These are phyloP conservation scores for Mucor ambiguus DNA, from an alignment of 371 early-diverging fungal species.

Conservation along the genomic window DNA sequence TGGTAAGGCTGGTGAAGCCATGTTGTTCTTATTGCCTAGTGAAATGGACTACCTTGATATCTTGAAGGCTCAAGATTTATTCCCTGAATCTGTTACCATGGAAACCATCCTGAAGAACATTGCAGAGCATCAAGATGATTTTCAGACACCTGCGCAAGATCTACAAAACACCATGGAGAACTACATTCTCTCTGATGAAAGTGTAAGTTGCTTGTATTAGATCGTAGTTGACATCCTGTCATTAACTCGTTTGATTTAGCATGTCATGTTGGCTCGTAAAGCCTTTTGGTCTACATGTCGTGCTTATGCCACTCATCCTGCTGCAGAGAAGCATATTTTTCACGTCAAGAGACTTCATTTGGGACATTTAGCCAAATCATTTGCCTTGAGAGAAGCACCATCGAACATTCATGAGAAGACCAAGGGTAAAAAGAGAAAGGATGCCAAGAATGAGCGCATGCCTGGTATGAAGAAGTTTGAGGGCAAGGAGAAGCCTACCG, in stretches of 20 bases:
- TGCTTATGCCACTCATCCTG: slow-evolving; percentile 91
- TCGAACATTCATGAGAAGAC: slow-evolving; percentile 55
- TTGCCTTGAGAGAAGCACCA: slow-evolving; percentile 90
- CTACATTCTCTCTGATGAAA: slow-evolving; percentile 51
- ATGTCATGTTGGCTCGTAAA: slow-evolving; percentile 63
- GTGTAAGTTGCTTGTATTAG: slow-evolving; percentile 41
- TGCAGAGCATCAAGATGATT: slow-evolving; percentile 44
- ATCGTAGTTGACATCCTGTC: not conserved
- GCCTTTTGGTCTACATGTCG: slow-evolving; percentile 90
- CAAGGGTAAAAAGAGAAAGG: slow-evolving; percentile 50
- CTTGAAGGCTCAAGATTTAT: slow-evolving; percentile 70
- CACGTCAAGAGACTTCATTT: slow-evolving; percentile 92
- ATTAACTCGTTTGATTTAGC: slow-evolving; percentile 40
- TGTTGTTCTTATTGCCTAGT: slow-evolving; percentile 84
- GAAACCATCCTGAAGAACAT: slow-evolving; percentile 53
- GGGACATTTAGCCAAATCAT: slow-evolving; percentile 96
- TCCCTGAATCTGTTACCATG: slow-evolving; percentile 52
- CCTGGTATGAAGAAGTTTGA: slow-evolving; percentile 35
- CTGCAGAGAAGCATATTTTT: slow-evolving; percentile 85
- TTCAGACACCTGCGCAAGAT: slow-evolving; percentile 61
- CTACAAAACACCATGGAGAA: slow-evolving; percentile 71
- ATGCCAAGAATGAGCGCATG: slow-evolving; percentile 48
- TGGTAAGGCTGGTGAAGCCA: slow-evolving; percentile 84
- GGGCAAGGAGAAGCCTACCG: slow-evolving; percentile 32
- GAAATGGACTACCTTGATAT: slow-evolving; percentile 84